These are phyloP conservation scores for Chaetomium fimeti DNA, from an alignment of 495 filamentous ascomycete species.

Conservation along the genomic window DNA sequence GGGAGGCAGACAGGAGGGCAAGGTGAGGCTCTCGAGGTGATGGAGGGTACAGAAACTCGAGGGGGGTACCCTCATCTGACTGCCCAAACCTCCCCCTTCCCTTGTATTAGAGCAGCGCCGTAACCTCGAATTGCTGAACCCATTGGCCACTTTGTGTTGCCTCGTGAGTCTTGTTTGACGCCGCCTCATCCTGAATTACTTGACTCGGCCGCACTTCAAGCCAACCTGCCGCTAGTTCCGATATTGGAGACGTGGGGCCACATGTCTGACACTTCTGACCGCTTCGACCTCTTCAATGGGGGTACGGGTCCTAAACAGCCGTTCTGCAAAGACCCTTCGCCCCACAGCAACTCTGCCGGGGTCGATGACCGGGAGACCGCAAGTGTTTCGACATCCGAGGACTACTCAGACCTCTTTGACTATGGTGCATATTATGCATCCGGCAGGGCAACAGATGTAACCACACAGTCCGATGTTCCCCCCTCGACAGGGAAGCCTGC, in stretches of 20 bases:
- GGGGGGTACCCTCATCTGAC: slow-evolving; percentile 5
- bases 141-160: slow-evolving; percentile 25
- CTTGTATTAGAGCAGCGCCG: slow-evolving; percentile 12
- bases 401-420: slow-evolving; percentile 25
- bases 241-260: slow-evolving; percentile 20
- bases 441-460: slow-evolving; percentile 23
- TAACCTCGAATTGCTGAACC: slow-evolving; percentile 15
- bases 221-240: slow-evolving; percentile 19
- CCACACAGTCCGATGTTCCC: slow-evolving; percentile 23
- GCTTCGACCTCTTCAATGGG: slow-evolving; percentile 19
- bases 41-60: slow-evolving; percentile 19
- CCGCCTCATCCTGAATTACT: slow-evolving; percentile 13
- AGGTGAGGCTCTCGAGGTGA: slow-evolving; percentile 21
- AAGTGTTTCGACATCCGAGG: slow-evolving; percentile 18
- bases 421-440: slow-evolving; percentile 14
- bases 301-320: slow-evolving; percentile 9
- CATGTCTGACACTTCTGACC: slow-evolving; percentile 24
- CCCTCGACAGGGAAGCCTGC: slow-evolving; percentile 20
- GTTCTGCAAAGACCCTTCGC: slow-evolving; percentile 5
- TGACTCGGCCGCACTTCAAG: slow-evolving; percentile 25
- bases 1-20: neutral
- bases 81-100: slow-evolving; percentile 17
- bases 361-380: slow-evolving; percentile 17
- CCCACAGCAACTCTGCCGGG: slow-evolving; percentile 8
- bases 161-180: slow-evolving; percentile 23